Base-by-base conservation (phyloP, 441 rosid species). In the Adansonia gregorii region DNA sequence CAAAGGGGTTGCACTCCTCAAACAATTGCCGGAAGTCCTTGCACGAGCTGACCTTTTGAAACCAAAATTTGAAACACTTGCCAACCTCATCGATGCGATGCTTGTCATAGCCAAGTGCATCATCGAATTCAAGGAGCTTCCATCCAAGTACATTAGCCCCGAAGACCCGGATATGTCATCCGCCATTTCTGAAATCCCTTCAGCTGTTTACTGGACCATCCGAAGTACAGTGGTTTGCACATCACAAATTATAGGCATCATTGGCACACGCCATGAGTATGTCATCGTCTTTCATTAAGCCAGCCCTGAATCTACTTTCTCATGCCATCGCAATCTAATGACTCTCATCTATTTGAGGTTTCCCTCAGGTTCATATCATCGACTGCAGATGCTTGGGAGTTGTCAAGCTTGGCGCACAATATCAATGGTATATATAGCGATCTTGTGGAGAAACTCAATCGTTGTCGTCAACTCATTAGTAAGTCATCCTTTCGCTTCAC, bases 161-260 rank as follows among this genome's bases (percentile, higher is more conserved):
- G 84, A 88, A 8, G 27, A 78, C 1, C 87, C 82, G 0, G 88
- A 80, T 63, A 54, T 86, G 70, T 10, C 27, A 2, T 22, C 81
- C 0, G 84, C 81, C 52, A 80, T 71, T 64, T 56, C 85, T 17
- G 84, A 81, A 58, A 82, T 88, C 51, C 89, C 91, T 17, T 78
- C 80, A 0, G 89, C 91, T 5, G 84, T 80, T 49, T 88, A 88
- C 76, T 88, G 91, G 89, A 83, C 83, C 45, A 76, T 88, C 39
- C 71, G 86, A 8, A 80, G 86, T 15, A 63, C 59, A 6, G 76
- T 88, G 20, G 85, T 84, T 22, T 83, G 87, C 55, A 73, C 85
- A 14, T 71, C 86, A 19, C 86, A 84, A 68, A 80, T 86, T 70
- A 58, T 75, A 43, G 74, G 83, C 75, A 80, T 84, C 67, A 24